Conservation (phyloP, 805 yeast genomes). For the Kuraishia ogatae region DNA sequence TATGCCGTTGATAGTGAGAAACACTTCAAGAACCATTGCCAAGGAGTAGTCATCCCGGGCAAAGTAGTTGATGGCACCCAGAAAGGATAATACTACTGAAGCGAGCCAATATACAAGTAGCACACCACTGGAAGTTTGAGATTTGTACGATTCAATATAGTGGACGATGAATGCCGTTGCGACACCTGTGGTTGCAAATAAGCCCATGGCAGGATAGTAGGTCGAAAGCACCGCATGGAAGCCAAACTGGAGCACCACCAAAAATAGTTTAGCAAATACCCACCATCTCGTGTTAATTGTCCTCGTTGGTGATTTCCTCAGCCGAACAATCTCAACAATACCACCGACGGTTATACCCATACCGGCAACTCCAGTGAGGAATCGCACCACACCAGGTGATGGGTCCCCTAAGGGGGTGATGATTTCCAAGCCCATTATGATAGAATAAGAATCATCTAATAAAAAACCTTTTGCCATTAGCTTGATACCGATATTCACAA, state of each 20-base stretch:
- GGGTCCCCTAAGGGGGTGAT: background rate
- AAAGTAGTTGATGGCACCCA: slow-evolving; percentile 32
- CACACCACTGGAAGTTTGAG: slow-evolving; percentile 56
- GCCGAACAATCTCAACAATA: slow-evolving; percentile 20
- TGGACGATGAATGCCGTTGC: slow-evolving; percentile 49
- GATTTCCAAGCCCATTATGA: background rate
- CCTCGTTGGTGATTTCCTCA: slow-evolving; percentile 24
- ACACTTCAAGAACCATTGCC: slow-evolving; percentile 19
- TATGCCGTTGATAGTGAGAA: slow-evolving; percentile 29
- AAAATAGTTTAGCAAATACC: slow-evolving; percentile 31
- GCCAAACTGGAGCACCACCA: slow-evolving; percentile 29
- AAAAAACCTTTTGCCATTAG: background rate
- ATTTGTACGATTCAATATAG: slow-evolving; percentile 63
- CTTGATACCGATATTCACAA: background rate
- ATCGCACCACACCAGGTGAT: background rate
- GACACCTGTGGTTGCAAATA: slow-evolving; percentile 25
- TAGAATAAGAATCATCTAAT: background rate
- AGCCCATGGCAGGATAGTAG: slow-evolving; percentile 3
- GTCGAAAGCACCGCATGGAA: slow-evolving; percentile 21
- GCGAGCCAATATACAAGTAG: slow-evolving; percentile 73
- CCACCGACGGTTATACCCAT: slow-evolving; percentile 18
- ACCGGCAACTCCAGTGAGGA: background rate
- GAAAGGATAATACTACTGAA: slow-evolving; percentile 35
- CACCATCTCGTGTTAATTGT: slow-evolving; percentile 25
- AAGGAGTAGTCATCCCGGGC: slow-evolving; percentile 24